Evolutionary conservation across 2,329 filamentous ascomycete genomes (phyloP).

Genomic region (Chaetomium sp.): DNA sequence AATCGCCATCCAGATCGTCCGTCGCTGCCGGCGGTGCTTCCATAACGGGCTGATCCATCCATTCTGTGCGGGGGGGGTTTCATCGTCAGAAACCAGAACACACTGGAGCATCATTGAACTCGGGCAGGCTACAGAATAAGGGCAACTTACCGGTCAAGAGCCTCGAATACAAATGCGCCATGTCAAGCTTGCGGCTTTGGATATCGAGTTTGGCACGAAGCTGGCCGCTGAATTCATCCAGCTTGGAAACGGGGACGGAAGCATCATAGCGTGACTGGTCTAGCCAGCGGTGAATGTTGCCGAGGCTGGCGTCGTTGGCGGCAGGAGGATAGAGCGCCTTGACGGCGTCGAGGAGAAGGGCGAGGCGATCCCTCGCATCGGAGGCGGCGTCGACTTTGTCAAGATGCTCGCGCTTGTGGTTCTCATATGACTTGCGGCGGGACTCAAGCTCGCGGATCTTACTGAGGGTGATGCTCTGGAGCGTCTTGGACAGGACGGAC

Average conservation of each 20-base stretch:
- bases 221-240: constrained; percentile 28
- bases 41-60: constrained; percentile 28
- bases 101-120: neutral
- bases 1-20: constrained; percentile 19
- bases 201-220: constrained; percentile 30
- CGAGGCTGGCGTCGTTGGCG: constrained; percentile 13
- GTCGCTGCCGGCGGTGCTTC: constrained; percentile 8
- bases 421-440: constrained; percentile 28
- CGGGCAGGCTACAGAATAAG: neutral
- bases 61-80: constrained; percentile 22
- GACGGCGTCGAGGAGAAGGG: constrained; percentile 21
- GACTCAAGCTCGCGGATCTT: constrained; percentile 29
- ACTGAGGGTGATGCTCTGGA: constrained; percentile 27
- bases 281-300: constrained; percentile 31
- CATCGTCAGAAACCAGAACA: neutral
- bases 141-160: constrained; percentile 28
- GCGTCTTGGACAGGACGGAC: constrained; percentile 26
- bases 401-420: constrained; percentile 36
- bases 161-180: constrained; percentile 31
- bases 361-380: constrained; percentile 18
- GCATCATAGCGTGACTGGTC: constrained; percentile 33
- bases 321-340: constrained; percentile 19
- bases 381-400: constrained; percentile 23
- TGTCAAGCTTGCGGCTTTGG: constrained; percentile 31
- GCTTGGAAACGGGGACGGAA: constrained; percentile 29